Conservation (phyloP, 1,284 basidiomycete genomes). For the Chalciporus sp. region DNA sequence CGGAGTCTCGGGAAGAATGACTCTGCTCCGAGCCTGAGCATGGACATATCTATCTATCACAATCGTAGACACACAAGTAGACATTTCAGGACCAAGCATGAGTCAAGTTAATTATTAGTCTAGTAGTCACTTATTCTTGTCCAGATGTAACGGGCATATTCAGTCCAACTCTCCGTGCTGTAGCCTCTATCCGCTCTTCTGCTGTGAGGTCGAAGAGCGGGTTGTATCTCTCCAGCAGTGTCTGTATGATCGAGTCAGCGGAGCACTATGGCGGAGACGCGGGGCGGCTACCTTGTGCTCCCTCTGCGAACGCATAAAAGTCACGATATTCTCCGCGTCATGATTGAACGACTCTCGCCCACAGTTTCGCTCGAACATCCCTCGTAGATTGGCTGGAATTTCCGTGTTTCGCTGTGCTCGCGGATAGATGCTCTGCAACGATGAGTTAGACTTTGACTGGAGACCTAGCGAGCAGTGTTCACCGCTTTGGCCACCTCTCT, state of each 20-base stretch:
- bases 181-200: constrained; percentile 80
- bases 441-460: constrained; percentile 10
- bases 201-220: constrained; percentile 77
- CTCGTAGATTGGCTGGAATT: constrained; percentile 56
- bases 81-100: too few relatives aligned
- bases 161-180: constrained; percentile 84
- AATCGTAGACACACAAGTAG: too few relatives aligned
- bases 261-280: neutral
- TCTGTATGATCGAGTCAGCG: constrained; percentile 42
- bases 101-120: neutral
- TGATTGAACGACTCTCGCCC: constrained; percentile 37
- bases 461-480: constrained; percentile 13
- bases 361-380: constrained; percentile 51
- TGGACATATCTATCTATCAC: constrained; percentile 3
- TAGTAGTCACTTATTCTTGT: constrained; percentile 8
- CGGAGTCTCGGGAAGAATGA: constrained; percentile 2
- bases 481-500: constrained; percentile 48
- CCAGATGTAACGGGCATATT: constrained; percentile 56
- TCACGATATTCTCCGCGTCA: constrained; percentile 65
- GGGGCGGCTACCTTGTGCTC: constrained; percentile 46
- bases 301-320: constrained; percentile 74
- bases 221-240: constrained; percentile 82
- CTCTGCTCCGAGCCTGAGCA: constrained; percentile 2
- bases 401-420: constrained; percentile 46
- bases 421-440: constrained; percentile 42